phyloP scores from a whole-genome alignment of 495 filamentous ascomycete genomes.

The Hypoxylon lienhwacheense region DNA sequence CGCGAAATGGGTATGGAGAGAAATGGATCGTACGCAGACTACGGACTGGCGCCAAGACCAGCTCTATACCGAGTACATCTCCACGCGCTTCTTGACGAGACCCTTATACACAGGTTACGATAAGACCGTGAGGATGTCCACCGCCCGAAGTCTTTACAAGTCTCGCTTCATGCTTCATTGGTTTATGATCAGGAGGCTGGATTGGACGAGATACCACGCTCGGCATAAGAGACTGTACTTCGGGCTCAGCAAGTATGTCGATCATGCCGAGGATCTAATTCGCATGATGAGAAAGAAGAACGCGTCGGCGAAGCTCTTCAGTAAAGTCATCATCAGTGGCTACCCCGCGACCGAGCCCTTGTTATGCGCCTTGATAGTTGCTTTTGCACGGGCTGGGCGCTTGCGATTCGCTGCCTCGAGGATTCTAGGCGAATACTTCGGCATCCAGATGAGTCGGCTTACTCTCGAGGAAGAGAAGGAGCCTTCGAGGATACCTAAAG shows the following conservation, averaged over 20 bases:
- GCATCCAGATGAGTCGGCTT: conserved; percentile 2
- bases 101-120: conserved; percentile 41
- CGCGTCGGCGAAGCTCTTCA: conserved; percentile 15
- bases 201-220: conserved; percentile 17
- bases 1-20: conserved; percentile 32
- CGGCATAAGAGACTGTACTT: conserved; percentile 20
- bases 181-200: conserved; percentile 3
- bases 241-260: conserved; percentile 34
- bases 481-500: neutral
- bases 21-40: conserved; percentile 15
- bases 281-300: conserved; percentile 29
- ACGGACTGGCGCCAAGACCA: conserved; percentile 21
- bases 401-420: conserved; percentile 17
- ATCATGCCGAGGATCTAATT: conserved; percentile 34
- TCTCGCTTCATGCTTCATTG: conserved; percentile 7
- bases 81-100: conserved; percentile 44
- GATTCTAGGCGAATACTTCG: conserved; percentile 34
- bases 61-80: conserved; percentile 37
- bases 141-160: conserved; percentile 36
- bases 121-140: conserved; percentile 34
- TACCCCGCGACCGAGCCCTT: conserved; percentile 41
- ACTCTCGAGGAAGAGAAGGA: neutral
- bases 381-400: conserved; percentile 34
- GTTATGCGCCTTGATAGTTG: conserved; percentile 38
- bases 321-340: conserved; percentile 8